Evolutionary conservation across 169 alveolate species (phyloP).

Genomic region (Eimeria tenella): DNA sequence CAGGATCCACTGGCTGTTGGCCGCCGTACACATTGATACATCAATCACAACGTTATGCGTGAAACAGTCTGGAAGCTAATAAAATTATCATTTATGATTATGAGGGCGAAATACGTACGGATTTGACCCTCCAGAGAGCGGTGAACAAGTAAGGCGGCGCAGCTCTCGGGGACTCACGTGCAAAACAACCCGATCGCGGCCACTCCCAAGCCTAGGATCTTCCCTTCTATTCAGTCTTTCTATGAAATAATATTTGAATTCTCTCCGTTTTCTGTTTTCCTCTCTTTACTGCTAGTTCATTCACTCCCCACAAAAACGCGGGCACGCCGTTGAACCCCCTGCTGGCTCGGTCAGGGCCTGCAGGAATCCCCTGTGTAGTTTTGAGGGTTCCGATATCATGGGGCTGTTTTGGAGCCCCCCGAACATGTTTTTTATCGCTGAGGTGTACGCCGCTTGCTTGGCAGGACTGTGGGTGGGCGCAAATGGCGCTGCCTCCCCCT

Average conservation of each 20-base stretch:
- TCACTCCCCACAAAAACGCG: background rate
- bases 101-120: too few species aligned
- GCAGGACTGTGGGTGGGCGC: background rate
- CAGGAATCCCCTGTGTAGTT: background rate
- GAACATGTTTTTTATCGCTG: background rate
- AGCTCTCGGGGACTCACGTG: background rate
- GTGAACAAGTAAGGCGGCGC: background rate
- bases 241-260: background rate
- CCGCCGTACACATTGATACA: too few species aligned
- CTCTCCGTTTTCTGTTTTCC: background rate
- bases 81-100: too few species aligned
- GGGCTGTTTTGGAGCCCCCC: background rate
- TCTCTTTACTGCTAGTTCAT: background rate
- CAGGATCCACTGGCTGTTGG: too few species aligned
- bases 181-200: background rate
- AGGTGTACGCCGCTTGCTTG: background rate
- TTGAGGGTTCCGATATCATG: conserved; percentile 13
- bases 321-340: background rate
- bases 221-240: background rate
- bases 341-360: conserved; percentile 24
- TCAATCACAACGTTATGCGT: too few species aligned
- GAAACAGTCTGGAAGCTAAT: too few species aligned
- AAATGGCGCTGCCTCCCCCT: conserved; percentile 1
- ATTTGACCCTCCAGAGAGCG: too few species aligned
- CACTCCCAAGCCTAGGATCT: background rate